These are phyloP conservation scores for Diaporthe sp. DNA, from an alignment of 2,329 filamentous ascomycete genomes.

Conservation along the genomic window DNA sequence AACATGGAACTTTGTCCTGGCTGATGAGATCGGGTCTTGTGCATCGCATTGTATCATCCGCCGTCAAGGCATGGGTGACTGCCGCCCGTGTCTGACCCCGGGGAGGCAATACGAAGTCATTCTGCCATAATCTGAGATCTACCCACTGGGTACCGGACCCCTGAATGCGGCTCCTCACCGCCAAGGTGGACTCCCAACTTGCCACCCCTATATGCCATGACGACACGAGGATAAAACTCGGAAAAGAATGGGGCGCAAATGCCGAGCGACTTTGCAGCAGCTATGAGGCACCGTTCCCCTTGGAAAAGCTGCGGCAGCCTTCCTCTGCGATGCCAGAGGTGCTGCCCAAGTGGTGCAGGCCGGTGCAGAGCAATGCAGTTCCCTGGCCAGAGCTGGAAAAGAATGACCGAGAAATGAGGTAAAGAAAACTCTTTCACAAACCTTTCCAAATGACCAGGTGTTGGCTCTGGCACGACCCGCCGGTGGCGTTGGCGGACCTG, in stretches of 20 bases:
- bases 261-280: neutral
- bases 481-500: constrained; percentile 31
- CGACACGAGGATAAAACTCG: constrained; percentile 21
- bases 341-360: neutral
- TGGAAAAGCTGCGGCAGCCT: neutral
- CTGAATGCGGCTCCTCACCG: constrained; percentile 27
- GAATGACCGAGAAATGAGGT: neutral
- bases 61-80: constrained; percentile 29
- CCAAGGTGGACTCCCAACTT: constrained; percentile 18
- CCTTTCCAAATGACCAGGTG: constrained; percentile 36
- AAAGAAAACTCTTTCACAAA: constrained; percentile 22
- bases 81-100: constrained; percentile 29
- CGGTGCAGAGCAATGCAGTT: neutral
- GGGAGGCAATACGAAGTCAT: constrained; percentile 22
- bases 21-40: neutral
- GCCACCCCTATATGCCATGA: constrained; percentile 23
- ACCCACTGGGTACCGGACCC: constrained; percentile 30
- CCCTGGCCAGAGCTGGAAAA: neutral
- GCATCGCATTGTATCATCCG: constrained; percentile 1
- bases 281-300: neutral
- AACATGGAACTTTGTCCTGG: neutral
- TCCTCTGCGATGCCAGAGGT: neutral
- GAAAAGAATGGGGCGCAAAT: neutral
- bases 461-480: constrained; percentile 29
- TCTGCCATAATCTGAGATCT: constrained; percentile 22